Conservation (phyloP, 768 basidiomycete species). For the Termitomyces bulborhizus region DNA sequence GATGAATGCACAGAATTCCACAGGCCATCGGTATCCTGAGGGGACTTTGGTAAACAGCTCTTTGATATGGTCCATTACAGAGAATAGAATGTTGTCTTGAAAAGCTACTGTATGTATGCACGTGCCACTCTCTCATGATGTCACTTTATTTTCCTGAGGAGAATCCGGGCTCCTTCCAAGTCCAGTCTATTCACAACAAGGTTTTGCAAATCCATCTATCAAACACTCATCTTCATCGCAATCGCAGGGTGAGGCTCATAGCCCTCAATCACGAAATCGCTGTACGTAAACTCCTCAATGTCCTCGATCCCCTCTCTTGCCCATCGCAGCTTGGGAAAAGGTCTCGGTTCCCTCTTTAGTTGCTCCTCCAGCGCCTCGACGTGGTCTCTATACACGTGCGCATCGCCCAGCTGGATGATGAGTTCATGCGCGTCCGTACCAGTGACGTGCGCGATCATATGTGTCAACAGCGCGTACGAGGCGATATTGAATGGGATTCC, state of each 20-base stretch:
- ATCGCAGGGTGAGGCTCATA: conserved; percentile 82
- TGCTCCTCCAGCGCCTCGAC: conserved; percentile 82
- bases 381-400: conserved; percentile 94
- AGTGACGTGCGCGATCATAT: conserved; percentile 95
- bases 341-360: conserved; percentile 66
- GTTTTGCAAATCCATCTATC: conserved; percentile 7
- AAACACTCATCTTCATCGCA: conserved; percentile 96
- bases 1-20: conserved; percentile 48
- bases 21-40: conserved; percentile 52
- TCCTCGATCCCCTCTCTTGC: conserved; percentile 53
- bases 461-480: conserved; percentile 93
- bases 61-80: conserved; percentile 5
- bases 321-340: conserved; percentile 81
- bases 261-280: conserved; percentile 83
- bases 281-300: conserved; percentile 75
- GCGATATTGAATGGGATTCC: conserved; percentile 99
- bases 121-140: background rate
- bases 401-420: conserved; percentile 94
- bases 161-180: too few relatives aligned
- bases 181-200: too few relatives aligned
- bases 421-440: conserved; percentile 83
- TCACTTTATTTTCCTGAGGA: background rate
- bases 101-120: too few relatives aligned
- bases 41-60: conserved; percentile 20
- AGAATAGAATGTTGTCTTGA: background rate